A percentile compares a stretch with the other conserved stretches of the same genome.
Evolutionary conservation across 371 early-diverging fungal genomes (phyloP).

Genomic region (Mortierella sp.): DNA sequence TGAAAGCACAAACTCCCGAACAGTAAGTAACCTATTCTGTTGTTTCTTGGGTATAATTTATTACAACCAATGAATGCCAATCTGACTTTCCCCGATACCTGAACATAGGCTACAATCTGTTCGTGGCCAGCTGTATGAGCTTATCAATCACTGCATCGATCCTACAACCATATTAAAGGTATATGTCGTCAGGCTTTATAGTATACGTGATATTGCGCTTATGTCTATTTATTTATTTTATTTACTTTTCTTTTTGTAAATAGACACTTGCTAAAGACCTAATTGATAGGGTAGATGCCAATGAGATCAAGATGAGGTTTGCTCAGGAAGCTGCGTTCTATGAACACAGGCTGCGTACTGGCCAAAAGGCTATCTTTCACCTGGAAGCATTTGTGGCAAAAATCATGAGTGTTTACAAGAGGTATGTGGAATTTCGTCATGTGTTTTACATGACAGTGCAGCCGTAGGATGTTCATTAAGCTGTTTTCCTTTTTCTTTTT

Average conservation of each 20-base stretch:
- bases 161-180: conserved; percentile 86
- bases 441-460: neutral
- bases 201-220: neutral
- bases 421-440: conserved; percentile 9
- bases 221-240: conserved; percentile 7
- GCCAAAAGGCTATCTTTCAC: conserved; percentile 97
- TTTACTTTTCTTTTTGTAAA: conserved; percentile 24
- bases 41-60: neutral
- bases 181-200: neutral
- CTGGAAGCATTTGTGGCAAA: conserved; percentile 97
- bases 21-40: conserved; percentile 51
- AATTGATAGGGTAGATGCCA: conserved; percentile 71
- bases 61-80: neutral
- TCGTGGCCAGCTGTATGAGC: conserved; percentile 87
- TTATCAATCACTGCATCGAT: conserved; percentile 92
- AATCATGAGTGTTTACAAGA: conserved; percentile 80
- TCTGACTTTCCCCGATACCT: neutral
- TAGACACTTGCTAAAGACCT: conserved; percentile 81
- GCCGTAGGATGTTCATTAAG: neutral
- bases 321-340: conserved; percentile 84
- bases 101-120: conserved; percentile 73
- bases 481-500: neutral
- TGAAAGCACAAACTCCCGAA: conserved; percentile 81
- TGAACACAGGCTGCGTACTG: conserved; percentile 89
- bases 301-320: conserved; percentile 73